phyloP scores from a whole-genome alignment of 129 eudicot genomes.

The Dittrichia graveolens region DNA sequence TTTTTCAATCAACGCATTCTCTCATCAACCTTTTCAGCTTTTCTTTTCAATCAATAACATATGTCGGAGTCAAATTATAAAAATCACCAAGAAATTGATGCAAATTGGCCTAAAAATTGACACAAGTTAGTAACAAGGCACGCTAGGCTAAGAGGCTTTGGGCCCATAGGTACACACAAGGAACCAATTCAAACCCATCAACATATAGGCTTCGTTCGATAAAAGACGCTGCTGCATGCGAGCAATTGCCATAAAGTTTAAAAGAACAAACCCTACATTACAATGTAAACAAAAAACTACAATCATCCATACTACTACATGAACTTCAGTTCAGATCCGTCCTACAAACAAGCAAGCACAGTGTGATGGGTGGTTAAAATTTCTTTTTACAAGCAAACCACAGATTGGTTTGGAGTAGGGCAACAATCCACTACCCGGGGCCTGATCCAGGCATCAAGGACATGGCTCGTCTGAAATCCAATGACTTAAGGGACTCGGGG shows the following conservation, averaged over 20 bases:
- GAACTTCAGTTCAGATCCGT: background rate
- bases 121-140: too few species aligned
- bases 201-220: too few species aligned
- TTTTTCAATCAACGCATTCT: too few species aligned
- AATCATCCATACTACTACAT: constrained; percentile 25
- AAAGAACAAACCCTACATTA: constrained; percentile 21
- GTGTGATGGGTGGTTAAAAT: constrained; percentile 8
- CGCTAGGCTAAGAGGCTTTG: too few species aligned
- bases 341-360: constrained; percentile 13
- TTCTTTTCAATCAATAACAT: too few species aligned
- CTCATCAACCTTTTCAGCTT: too few species aligned
- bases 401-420: background rate
- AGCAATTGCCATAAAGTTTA: background rate
- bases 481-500: constrained; percentile 58
- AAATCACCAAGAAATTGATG: too few species aligned
- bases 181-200: background rate
- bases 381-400: constrained; percentile 37
- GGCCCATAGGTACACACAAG: too few species aligned
- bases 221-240: background rate
- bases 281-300: constrained; percentile 22
- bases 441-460: constrained; percentile 47
- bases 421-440: constrained; percentile 15
- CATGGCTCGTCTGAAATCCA: constrained; percentile 67
- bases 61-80: too few species aligned
- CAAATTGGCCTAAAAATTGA: too few species aligned